These are phyloP conservation scores for Chlamydomonas applanata DNA, from an alignment of 139 green algal species.

Conservation along the genomic window DNA sequence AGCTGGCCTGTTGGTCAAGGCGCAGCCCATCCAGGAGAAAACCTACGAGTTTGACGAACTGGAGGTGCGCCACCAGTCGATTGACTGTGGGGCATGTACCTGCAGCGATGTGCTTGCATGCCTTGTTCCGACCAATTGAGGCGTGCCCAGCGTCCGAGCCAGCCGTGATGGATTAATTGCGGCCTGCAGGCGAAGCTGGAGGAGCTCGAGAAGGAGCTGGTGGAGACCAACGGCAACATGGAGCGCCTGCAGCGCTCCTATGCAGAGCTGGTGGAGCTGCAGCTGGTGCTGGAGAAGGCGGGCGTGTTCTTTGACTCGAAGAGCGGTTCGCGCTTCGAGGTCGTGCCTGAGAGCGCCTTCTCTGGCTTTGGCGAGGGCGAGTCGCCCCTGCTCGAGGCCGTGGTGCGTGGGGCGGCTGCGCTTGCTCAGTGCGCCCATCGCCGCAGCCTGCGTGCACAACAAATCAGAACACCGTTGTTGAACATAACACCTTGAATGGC, in stretches of 20 bases:
- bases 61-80: conserved; percentile 51
- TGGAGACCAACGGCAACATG: conserved; percentile 84
- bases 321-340: too few relatives aligned
- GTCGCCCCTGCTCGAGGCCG: conserved; percentile 17
- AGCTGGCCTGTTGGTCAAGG: conserved; percentile 46
- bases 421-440: too few relatives aligned
- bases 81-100: not conserved
- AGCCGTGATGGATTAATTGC: not conserved
- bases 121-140: not conserved
- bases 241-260: conserved; percentile 77
- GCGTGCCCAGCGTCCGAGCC: not conserved
- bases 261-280: conserved; percentile 90
- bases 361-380: not conserved
- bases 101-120: not conserved
- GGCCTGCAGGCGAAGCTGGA: conserved; percentile 71
- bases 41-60: conserved; percentile 73
- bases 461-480: too few relatives aligned
- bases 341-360: too few relatives aligned
- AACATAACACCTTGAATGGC: too few relatives aligned
- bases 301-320: conserved; percentile 83
- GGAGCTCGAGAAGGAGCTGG: conserved; percentile 85
- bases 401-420: not conserved
- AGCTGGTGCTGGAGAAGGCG: conserved; percentile 94
- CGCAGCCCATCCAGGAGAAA: conserved; percentile 16
- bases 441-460: too few relatives aligned